Base-by-base conservation (phyloP, 192 early-diverging fungal genomes). In the Mortierella alpina region DNA sequence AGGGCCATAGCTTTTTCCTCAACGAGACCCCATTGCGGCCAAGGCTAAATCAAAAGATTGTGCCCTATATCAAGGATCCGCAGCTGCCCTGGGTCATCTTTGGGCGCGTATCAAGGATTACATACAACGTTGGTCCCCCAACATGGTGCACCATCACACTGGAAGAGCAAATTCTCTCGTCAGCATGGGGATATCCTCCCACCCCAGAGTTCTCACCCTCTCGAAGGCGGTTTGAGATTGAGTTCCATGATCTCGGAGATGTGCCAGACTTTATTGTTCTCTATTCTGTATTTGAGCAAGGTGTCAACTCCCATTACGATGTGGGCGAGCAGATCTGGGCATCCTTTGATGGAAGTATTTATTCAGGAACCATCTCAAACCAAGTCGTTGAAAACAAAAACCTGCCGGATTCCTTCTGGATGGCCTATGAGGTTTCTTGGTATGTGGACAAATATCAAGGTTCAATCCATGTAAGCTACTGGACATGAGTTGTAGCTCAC, bases 201-300 rank as follows among this genome's bases (percentile, higher is more conserved):
- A 72, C 67, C 40, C 70, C 77, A 2, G 54, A 72, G 49, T 80
- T 80, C 48, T 54, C 70, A 14, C 65, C 77, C 1, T 80, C 77
- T 4, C 56, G 77, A 18, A 59, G 77, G 31, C 77, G 77, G 11
- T 57, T 73, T 22, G 84, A 88, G 52, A 83, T 94, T 48, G 90
- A 94, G 63, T 94, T 90, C 73, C 89, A 89, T 63, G 93, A 94
- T 66, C 88, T 89, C 50, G 91, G 91, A 10, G 90, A 88, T 44
- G 83, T 85, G 15, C 91, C 91, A 0, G 93, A 94, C 59, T 94
- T 94, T 72, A 68, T 93, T 42, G 86, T 94, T 2, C 83, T 94
- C 18, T 92, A 86, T 47, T 76, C 83, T 5, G 82, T 89, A 0
- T 94, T 92, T 66, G 85, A 87, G 42, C 81, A 86, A 18, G 88